phyloP scores from a whole-genome alignment of 2,329 filamentous ascomycete species.

The Cephalotrichum gorgonifer region DNA sequence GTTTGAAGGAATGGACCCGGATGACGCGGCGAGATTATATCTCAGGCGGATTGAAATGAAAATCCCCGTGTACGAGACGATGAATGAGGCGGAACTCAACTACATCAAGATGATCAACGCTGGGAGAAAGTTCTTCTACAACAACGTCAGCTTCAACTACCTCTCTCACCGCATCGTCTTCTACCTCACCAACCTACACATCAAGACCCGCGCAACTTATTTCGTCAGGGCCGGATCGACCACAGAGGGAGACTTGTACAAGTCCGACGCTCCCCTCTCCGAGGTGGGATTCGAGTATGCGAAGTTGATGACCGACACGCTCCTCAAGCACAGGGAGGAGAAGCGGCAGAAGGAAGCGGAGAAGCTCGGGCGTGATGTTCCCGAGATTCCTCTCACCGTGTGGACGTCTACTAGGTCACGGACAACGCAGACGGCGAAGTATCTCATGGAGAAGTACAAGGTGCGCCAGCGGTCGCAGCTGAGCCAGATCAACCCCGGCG shows the following conservation, averaged over 20 bases:
- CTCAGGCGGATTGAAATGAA: slow-evolving; percentile 80
- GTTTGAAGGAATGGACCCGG: slow-evolving; percentile 85
- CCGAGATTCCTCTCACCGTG: slow-evolving; percentile 71
- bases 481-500: slow-evolving; percentile 93
- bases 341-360: slow-evolving; percentile 63
- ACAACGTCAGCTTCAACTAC: slow-evolving; percentile 95
- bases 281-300: slow-evolving; percentile 73
- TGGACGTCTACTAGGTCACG: slow-evolving; percentile 92
- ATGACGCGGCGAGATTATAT: slow-evolving; percentile 88
- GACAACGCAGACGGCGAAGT: slow-evolving; percentile 81
- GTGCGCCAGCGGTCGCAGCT: slow-evolving; percentile 90
- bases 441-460: slow-evolving; percentile 68
- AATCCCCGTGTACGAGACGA: slow-evolving; percentile 93
- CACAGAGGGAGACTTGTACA: slow-evolving; percentile 83
- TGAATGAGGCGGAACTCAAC: slow-evolving; percentile 88
- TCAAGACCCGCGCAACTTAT: slow-evolving; percentile 88
- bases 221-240: slow-evolving; percentile 84
- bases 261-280: slow-evolving; percentile 76
- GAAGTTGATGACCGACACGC: slow-evolving; percentile 71
- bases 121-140: slow-evolving; percentile 84
- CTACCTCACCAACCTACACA: slow-evolving; percentile 94
- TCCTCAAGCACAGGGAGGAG: slow-evolving; percentile 73
- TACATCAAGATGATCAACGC: slow-evolving; percentile 99
- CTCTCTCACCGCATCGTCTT: slow-evolving; percentile 96
- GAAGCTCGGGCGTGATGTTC: slow-evolving; percentile 55